Percentiles rank a stretch among this genome's conserved stretches.
Conservation (phyloP, 2,329 filamentous ascomycete species). For the Pseudogymnoascus sp. region DNA sequence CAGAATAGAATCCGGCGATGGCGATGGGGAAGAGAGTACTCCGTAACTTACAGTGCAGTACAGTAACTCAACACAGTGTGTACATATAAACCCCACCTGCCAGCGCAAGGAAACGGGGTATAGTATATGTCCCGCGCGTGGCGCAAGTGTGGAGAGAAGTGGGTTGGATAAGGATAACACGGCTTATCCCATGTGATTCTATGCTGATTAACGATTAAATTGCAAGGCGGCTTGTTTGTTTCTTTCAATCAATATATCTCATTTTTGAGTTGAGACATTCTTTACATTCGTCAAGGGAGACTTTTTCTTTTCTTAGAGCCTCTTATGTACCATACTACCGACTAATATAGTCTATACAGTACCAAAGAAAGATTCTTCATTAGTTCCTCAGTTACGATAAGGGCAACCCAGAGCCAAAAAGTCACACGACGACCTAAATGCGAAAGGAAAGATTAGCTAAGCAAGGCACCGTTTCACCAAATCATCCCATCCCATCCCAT, state of each 20-base stretch:
- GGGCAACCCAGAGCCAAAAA: background rate
- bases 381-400: background rate
- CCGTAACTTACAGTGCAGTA: background rate
- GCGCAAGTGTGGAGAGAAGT: constrained; percentile 4
- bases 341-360: background rate
- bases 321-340: background rate
- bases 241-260: background rate
- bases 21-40: background rate
- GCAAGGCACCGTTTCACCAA: background rate
- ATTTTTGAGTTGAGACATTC: background rate
- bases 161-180: constrained; percentile 7
- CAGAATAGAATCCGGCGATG: background rate
- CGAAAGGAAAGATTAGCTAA: background rate
- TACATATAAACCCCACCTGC: constrained; percentile 7
- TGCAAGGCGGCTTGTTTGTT: background rate
- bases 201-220: background rate
- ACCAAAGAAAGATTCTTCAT: background rate
- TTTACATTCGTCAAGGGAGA: background rate
- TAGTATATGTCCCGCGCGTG: constrained; percentile 4
- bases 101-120: background rate
- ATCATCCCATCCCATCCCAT: background rate
- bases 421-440: background rate
- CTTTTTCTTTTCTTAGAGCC: background rate
- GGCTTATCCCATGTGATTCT: constrained; percentile 6
- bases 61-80: background rate